Evolutionary conservation across 2,329 filamentous ascomycete species (phyloP), one percentile per base, ranked within the genome.

Genomic region (Alternaria ventricosa): DNA sequence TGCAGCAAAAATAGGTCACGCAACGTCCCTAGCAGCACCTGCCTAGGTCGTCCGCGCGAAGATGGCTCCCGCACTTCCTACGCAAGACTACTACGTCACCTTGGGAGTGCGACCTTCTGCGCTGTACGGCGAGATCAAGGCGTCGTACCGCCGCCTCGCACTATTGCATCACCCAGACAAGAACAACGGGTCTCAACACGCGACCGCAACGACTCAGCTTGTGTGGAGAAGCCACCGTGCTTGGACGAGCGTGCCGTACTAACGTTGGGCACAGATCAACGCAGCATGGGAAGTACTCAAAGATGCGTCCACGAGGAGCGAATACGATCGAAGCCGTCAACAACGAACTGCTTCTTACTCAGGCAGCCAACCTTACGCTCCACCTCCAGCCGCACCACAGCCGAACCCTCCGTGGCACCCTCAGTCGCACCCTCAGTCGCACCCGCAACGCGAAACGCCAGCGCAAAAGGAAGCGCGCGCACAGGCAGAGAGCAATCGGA

Each of bases 261-360:
- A 27, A 56, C 23, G n/a, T 22, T 1, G 13, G 9, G 15, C 4
- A 41, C 25, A 62, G 60, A 58, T 62, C 22, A 62, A 62, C 28
- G 60, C 27, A 27, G 60, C 60, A 10, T 62, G 60, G 54, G 60
- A 62, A 46, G 49, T 58, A 4, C 55, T 62, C 12, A 22, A 47
- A 12, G 60, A 63, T 30, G n/a, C 7, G 22, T 2, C 15, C 0
- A 58, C 23, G 28, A 47, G 55, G 28, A 22, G n/a, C 15, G 41
- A 47, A 20, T 63, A 63, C 20, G 60, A 63, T 30, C 27, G 23
- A 8, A 53, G 5, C 12, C 54, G 58, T 6, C 44, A 12, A 28
- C 41, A 46, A 15, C 43, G 9, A 22, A 49, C 22, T 6, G 18
- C 44, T 6, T 55, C 44, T 3, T 55, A 13, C 28, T 25, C 43